Base-by-base conservation (phyloP, 306 rosid species). In the Trichosanthes truncata region DNA sequence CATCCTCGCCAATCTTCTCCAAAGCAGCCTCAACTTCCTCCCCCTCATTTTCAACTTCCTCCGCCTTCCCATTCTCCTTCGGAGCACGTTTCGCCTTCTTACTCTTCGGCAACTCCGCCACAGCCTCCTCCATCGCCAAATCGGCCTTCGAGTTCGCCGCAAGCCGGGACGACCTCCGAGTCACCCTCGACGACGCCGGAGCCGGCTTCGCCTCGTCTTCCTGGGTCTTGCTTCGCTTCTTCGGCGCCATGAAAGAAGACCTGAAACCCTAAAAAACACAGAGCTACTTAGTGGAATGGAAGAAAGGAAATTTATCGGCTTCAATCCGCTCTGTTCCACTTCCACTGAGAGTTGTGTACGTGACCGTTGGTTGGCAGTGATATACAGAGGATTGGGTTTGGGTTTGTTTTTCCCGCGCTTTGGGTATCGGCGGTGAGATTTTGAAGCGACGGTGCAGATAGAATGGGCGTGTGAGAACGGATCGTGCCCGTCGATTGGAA, bases 181-280 rank as follows among this genome's bases (percentile, higher is more conserved):
- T 84, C 35, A 80, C 73, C 76, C 78, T 69, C 31, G 45, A 35
- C 14, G 80, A 29, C 83, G 57, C 49, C 40, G 43, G 13, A 3
- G 41, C 51, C 13, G 65, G 29, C 80, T 83, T 65, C 53, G 52
- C 78, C 25, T 83, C 85, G 15, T 55, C 75, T 72, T 77, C 69
- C 33, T 40, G 81, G 59, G 17, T 36, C 1, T n/a, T 74, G 57
- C 18, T 71, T 51, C 87, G 79, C 61, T 86, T 88, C 82, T 29
- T 86, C 9, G 87, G 89, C 67, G 87, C 88, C 91, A 88, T 88
- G 15, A 29, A 9, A n/a, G 8, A 36, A 66, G 57, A 61, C 55
- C 74, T 63, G 40, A 26, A 56, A 40, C 15, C 15, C 76, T 69
- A 73, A 18, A 25, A 36, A 36, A 35, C 1, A 66, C n/a, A 65